Conservation (phyloP, 495 filamentous ascomycete genomes). For the Hypoxylon subgilvum region DNA sequence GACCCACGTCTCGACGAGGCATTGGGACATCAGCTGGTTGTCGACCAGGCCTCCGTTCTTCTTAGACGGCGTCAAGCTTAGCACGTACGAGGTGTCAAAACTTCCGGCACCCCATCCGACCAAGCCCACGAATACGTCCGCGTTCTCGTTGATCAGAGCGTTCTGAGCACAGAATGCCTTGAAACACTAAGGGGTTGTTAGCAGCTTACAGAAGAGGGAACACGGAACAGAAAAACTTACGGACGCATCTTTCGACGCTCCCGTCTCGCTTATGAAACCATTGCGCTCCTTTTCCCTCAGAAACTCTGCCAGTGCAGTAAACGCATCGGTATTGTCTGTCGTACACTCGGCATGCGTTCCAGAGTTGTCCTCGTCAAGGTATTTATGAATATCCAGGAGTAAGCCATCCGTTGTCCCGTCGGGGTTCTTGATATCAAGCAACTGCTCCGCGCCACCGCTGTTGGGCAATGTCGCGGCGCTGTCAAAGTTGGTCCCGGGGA, state of each 20-base stretch:
- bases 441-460: slow-evolving; percentile 52
- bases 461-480: slow-evolving; percentile 52
- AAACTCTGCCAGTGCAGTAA: slow-evolving; percentile 55
- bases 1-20: slow-evolving; percentile 44
- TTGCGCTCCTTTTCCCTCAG: slow-evolving; percentile 56
- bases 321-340: slow-evolving; percentile 58
- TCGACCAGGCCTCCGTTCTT: slow-evolving; percentile 48
- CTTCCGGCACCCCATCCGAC: slow-evolving; percentile 58
- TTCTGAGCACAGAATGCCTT: slow-evolving; percentile 55
- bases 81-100: slow-evolving; percentile 52
- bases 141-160: slow-evolving; percentile 53
- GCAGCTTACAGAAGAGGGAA: not conserved
- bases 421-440: slow-evolving; percentile 60
- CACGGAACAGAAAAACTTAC: slow-evolving; percentile 27
- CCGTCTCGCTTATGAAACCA: slow-evolving; percentile 61
- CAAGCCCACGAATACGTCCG: slow-evolving; percentile 59
- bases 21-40: slow-evolving; percentile 48
- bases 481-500: slow-evolving; percentile 57
- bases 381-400: slow-evolving; percentile 60
- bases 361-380: slow-evolving; percentile 63
- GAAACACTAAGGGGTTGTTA: slow-evolving; percentile 42
- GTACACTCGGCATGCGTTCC: slow-evolving; percentile 60
- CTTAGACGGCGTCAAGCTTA: slow-evolving; percentile 53
- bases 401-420: slow-evolving; percentile 60
- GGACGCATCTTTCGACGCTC: slow-evolving; percentile 48